phyloP scores from a whole-genome alignment of 441 rosid species.

The Gossypium trilobum region DNA sequence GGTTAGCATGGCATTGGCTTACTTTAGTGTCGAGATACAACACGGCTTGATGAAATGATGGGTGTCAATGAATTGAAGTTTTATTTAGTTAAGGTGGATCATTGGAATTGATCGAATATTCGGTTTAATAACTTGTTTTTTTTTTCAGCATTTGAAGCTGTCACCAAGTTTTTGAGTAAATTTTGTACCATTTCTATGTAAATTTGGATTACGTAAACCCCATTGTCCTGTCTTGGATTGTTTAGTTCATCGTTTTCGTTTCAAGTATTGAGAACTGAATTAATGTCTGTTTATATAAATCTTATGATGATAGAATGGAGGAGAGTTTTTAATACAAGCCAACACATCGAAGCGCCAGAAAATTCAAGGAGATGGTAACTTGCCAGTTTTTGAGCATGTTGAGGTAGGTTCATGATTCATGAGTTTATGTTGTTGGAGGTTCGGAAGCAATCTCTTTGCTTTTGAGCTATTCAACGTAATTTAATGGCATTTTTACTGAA shows the following conservation, averaged over 20 bases:
- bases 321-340: constrained; percentile 84
- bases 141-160: background rate
- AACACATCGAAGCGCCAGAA: constrained; percentile 83
- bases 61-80: background rate
- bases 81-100: background rate
- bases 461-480: background rate
- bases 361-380: constrained; percentile 45
- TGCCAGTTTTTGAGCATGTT: constrained; percentile 38
- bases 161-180: background rate
- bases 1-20: background rate
- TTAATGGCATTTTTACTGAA: constrained; percentile 1
- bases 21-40: background rate
- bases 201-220: background rate
- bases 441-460: background rate
- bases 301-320: constrained; percentile 47
- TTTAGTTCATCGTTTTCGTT: background rate
- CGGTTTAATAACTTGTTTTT: background rate
- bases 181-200: background rate
- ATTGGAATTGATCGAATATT: background rate
- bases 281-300: constrained; percentile 12
- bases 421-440: constrained; percentile 6
- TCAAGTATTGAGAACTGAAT: background rate
- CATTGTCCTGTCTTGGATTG: background rate
- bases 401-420: constrained; percentile 41
- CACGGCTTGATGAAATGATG: background rate